A percentile compares a stretch with the other conserved stretches of the same genome.
These are phyloP conservation scores for Alliaria petiolata DNA, from an alignment of 345 rosid species.

Conservation along the genomic window DNA sequence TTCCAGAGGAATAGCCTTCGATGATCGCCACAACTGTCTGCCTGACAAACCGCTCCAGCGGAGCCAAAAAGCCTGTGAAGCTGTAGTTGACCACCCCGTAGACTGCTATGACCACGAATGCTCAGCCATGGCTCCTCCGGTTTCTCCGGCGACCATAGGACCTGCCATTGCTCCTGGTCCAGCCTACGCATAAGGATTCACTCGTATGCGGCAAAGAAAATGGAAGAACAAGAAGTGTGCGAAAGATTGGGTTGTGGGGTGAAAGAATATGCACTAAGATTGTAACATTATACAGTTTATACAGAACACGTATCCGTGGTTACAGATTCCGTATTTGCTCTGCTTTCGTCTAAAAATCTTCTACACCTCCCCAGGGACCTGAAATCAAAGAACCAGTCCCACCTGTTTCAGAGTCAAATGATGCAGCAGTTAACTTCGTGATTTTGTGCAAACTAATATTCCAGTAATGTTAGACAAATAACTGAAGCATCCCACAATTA, in stretches of 20 bases:
- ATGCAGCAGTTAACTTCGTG: neutral
- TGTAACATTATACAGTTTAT: slow-evolving; percentile 21
- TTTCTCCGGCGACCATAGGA: slow-evolving; percentile 33
- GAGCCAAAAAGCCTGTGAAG: slow-evolving; percentile 54
- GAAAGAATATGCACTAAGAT: slow-evolving; percentile 24
- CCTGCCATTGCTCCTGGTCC: slow-evolving; percentile 52
- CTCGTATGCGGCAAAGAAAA: neutral
- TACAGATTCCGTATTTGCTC: slow-evolving; percentile 16
- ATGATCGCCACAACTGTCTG: slow-evolving; percentile 74
- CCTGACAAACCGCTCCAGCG: slow-evolving; percentile 70
- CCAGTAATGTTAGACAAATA: neutral
- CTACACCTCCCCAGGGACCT: slow-evolving; percentile 24
- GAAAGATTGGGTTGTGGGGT: slow-evolving; percentile 17
- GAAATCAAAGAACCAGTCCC: slow-evolving; percentile 16
- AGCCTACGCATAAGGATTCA: slow-evolving; percentile 10
- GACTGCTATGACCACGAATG: slow-evolving; percentile 60
- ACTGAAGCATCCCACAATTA: slow-evolving; percentile 6
- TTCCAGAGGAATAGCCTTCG: slow-evolving; percentile 46
- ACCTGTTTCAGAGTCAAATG: slow-evolving; percentile 10
- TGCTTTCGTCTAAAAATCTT: slow-evolving; percentile 21
- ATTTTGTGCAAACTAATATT: neutral
- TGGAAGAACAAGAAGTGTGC: slow-evolving; percentile 3
- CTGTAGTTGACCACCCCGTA: slow-evolving; percentile 58
- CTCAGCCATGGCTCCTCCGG: slow-evolving; percentile 52
- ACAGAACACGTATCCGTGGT: slow-evolving; percentile 20